A percentile compares a stretch with the other conserved stretches of the same genome.
Evolutionary conservation across 2,329 filamentous ascomycete species (phyloP).

Genomic region (Xylaria arbuscula): DNA sequence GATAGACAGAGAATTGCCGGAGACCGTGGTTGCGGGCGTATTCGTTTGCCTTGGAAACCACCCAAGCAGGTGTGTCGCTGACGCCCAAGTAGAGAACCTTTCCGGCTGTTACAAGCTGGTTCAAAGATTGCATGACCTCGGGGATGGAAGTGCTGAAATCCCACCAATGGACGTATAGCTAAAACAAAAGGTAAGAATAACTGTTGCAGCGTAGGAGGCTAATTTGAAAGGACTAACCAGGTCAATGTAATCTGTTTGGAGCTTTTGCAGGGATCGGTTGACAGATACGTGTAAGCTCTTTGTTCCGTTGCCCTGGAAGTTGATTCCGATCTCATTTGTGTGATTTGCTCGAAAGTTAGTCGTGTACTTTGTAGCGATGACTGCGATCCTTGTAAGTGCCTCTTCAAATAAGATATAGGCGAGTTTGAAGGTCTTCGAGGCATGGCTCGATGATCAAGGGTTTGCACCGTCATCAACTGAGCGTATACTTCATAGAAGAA

Average conservation of each 20-base stretch:
- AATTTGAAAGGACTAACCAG: conserved; percentile 57
- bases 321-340: conserved; percentile 59
- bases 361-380: conserved; percentile 77
- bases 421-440: not conserved
- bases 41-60: conserved; percentile 73
- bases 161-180: conserved; percentile 74
- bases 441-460: not conserved
- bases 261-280: conserved; percentile 66
- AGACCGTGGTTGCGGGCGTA: conserved; percentile 78
- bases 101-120: conserved; percentile 67
- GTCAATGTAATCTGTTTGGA: conserved; percentile 77
- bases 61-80: conserved; percentile 76
- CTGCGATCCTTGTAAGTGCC: conserved; percentile 49
- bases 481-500: not conserved
- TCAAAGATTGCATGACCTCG: conserved; percentile 76
- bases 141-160: conserved; percentile 73
- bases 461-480: not conserved
- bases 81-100: conserved; percentile 77
- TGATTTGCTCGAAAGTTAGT: conserved; percentile 64
- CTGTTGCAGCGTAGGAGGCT: not conserved
- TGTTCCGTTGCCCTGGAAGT: conserved; percentile 68
- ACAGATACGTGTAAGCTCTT: conserved; percentile 70
- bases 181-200: conserved; percentile 30
- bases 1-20: conserved; percentile 75
- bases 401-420: not conserved